Conservation (phyloP, 1,139 yeast species). For the Sugiyamaella paludigena region DNA sequence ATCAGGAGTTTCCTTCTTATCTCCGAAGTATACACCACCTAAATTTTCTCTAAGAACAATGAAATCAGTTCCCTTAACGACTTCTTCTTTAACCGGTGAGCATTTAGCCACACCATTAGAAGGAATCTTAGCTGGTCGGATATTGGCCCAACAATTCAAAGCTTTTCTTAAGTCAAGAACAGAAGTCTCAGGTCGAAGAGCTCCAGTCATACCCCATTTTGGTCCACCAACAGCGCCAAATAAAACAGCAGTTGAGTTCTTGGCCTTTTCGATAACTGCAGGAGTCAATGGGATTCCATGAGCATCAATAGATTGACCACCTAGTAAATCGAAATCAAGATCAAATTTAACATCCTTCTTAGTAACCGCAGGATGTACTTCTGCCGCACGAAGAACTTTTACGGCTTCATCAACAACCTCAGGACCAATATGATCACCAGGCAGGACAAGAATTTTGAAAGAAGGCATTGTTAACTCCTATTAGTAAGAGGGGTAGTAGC, state of each 20-base stretch:
- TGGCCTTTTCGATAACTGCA: constrained; percentile 68
- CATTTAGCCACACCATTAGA: constrained; percentile 66
- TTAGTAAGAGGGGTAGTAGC: too few species aligned
- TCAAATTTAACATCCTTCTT: constrained; percentile 50
- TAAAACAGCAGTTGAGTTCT: constrained; percentile 76
- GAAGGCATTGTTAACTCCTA: constrained; percentile 2
- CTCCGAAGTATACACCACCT: constrained; percentile 87
- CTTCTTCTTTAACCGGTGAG: constrained; percentile 69
- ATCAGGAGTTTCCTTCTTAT: constrained; percentile 71
- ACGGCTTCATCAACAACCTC: constrained; percentile 80
- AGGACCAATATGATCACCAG: constrained; percentile 90
- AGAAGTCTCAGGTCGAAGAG: constrained; percentile 75
- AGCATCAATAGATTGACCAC: constrained; percentile 92
- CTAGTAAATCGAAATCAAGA: constrained; percentile 71
- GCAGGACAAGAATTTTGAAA: constrained; percentile 61
- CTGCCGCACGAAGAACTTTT: constrained; percentile 73
- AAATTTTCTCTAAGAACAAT: constrained; percentile 82
- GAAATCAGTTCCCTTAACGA: constrained; percentile 75
- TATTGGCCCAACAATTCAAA: constrained; percentile 74
- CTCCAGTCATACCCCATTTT: constrained; percentile 78
- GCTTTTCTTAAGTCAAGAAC: constrained; percentile 77
- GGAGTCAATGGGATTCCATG: constrained; percentile 81
- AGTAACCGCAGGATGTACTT: constrained; percentile 39
- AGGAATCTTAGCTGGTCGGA: constrained; percentile 81
- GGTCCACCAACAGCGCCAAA: constrained; percentile 96